Conservation (phyloP, 768 basidiomycete genomes). For the Leccinellum luteum region DNA sequence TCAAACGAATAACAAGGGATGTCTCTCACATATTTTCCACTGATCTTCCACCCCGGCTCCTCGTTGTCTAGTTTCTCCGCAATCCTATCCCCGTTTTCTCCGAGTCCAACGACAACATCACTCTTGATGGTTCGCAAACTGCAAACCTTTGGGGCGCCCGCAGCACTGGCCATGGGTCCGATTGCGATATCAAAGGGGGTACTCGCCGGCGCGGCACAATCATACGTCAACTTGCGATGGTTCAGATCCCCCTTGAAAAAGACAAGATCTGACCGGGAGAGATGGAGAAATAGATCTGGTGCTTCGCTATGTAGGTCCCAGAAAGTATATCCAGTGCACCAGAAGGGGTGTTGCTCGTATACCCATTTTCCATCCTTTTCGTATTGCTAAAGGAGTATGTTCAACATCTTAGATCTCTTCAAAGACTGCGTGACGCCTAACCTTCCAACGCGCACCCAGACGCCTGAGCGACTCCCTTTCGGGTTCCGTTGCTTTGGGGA, state of each 20-base stretch:
- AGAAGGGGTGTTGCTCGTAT: slow-evolving; percentile 92
- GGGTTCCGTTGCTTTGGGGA: slow-evolving; percentile 75
- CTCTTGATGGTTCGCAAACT: slow-evolving; percentile 92
- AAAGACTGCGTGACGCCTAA: slow-evolving; percentile 22
- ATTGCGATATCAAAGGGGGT: slow-evolving; percentile 90
- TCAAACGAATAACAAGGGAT: neutral
- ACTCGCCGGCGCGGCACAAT: slow-evolving; percentile 80
- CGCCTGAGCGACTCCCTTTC: slow-evolving; percentile 79
- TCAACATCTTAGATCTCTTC: slow-evolving; percentile 4
- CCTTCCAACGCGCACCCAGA: slow-evolving; percentile 90
- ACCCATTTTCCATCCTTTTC: slow-evolving; percentile 91
- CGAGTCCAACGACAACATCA: slow-evolving; percentile 90
- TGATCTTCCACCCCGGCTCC: slow-evolving; percentile 96
- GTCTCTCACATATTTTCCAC: slow-evolving; percentile 86
- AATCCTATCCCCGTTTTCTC: slow-evolving; percentile 59
- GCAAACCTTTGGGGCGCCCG: slow-evolving; percentile 84
- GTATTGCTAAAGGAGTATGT: slow-evolving; percentile 58
- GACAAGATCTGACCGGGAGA: slow-evolving; percentile 87
- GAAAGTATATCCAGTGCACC: slow-evolving; percentile 96
- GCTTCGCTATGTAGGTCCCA: slow-evolving; percentile 84
- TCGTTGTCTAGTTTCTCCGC: slow-evolving; percentile 80
- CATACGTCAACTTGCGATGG: slow-evolving; percentile 87
- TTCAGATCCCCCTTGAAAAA: slow-evolving; percentile 95
- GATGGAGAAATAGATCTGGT: slow-evolving; percentile 88
- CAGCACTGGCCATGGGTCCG: slow-evolving; percentile 84